Conservation (phyloP, 352 stramenopile species). For the Globisporangium sylvaticum region DNA sequence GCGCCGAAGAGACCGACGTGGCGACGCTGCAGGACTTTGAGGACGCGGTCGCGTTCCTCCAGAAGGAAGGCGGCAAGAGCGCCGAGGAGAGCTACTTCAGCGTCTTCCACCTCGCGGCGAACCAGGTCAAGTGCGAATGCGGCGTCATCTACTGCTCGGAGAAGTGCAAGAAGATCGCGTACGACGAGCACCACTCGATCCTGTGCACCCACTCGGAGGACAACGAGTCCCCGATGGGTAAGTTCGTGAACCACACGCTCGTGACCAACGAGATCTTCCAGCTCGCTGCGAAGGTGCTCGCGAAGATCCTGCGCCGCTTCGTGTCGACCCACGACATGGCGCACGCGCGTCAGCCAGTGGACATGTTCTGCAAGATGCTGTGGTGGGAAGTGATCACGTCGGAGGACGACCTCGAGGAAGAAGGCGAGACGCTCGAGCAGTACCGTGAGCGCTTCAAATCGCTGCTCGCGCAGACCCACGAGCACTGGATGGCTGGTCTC, state of each 20-base stretch:
- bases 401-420: slow-evolving; percentile 55
- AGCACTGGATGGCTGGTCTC: slow-evolving; percentile 46
- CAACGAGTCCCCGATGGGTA: slow-evolving; percentile 66
- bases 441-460: slow-evolving; percentile 64
- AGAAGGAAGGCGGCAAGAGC: slow-evolving; percentile 61
- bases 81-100: slow-evolving; percentile 70
- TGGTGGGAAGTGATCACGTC: slow-evolving; percentile 90
- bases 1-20: slow-evolving; percentile 33
- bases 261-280: slow-evolving; percentile 94
- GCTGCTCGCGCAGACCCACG: slow-evolving; percentile 56
- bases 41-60: slow-evolving; percentile 49
- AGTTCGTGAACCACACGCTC: slow-evolving; percentile 74
- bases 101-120: slow-evolving; percentile 52
- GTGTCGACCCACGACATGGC: slow-evolving; percentile 52
- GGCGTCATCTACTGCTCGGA: slow-evolving; percentile 85
- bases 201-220: slow-evolving; percentile 56
- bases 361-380: slow-evolving; percentile 87
- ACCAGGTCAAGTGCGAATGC: slow-evolving; percentile 62
- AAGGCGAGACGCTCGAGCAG: slow-evolving; percentile 59
- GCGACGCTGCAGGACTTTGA: slow-evolving; percentile 54
- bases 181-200: slow-evolving; percentile 71
- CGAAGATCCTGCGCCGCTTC: slow-evolving; percentile 60
- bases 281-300: slow-evolving; percentile 85
- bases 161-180: slow-evolving; percentile 64
- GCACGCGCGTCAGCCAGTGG: slow-evolving; percentile 53